Conservation (phyloP, 2,329 filamentous ascomycete species). For the Leptographium procerum region DNA sequence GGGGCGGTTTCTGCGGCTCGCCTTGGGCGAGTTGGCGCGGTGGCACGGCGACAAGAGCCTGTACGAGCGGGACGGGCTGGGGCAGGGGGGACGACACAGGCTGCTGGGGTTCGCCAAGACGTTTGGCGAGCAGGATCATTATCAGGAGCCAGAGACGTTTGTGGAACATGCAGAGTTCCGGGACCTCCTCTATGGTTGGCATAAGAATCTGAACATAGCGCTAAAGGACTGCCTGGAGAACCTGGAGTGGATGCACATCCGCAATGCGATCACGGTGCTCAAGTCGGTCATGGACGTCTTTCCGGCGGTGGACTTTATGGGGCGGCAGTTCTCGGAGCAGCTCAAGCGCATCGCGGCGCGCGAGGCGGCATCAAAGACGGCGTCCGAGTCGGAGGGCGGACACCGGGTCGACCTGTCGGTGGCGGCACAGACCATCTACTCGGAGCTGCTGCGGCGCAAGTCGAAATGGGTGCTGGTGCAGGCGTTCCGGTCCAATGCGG, state of each 20-base stretch:
- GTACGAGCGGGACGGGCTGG: conserved; percentile 77
- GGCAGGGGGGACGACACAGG: conserved; percentile 35
- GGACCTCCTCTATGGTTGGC: conserved; percentile 80
- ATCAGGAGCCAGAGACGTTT: conserved; percentile 49
- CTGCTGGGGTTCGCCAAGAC: conserved; percentile 70
- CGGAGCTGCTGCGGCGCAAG: conserved; percentile 55
- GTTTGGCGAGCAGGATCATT: conserved; percentile 13
- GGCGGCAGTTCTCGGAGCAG: conserved; percentile 50
- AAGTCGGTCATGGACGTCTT: conserved; percentile 73
- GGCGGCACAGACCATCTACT: conserved; percentile 59
- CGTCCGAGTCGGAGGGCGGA: conserved; percentile 30
- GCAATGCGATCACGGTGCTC: conserved; percentile 84
- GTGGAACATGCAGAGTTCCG: conserved; percentile 81
- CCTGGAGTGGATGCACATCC: conserved; percentile 93
- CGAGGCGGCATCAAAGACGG: conserved; percentile 39
- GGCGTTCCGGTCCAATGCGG: conserved; percentile 55
- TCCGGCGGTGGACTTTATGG: conserved; percentile 85
- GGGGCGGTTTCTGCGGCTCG: conserved; percentile 78
- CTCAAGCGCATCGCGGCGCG: conserved; percentile 55
- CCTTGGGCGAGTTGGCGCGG: conserved; percentile 64
- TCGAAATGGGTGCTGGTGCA: conserved; percentile 63
- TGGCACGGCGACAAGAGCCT: conserved; percentile 72
- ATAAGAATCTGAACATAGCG: conserved; percentile 67
- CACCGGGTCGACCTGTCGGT: conserved; percentile 64
- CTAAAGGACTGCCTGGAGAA: conserved; percentile 72